Percentiles rank a stretch among this genome's conserved stretches.
Conservation (phyloP, 345 rosid species). For the Citrus inodora region DNA sequence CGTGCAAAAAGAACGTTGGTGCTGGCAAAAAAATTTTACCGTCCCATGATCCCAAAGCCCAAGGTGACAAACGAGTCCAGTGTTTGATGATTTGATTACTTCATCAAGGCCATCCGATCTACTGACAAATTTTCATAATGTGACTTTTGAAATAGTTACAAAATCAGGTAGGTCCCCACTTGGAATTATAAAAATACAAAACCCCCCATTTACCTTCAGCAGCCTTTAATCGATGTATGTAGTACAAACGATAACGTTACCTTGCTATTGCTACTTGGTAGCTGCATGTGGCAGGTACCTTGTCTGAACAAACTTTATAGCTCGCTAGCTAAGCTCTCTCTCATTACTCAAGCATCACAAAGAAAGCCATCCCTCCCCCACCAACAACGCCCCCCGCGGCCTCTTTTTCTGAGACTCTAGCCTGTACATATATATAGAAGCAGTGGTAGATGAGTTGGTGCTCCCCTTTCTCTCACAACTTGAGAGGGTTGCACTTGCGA, state of each 20-base stretch:
- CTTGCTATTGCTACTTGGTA: too few relatives aligned
- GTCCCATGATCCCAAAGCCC: neutral
- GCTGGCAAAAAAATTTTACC: neutral
- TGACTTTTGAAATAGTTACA: neutral
- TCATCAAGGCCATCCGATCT: neutral
- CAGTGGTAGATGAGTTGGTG: too few relatives aligned
- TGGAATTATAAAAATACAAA: neutral
- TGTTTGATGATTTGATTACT: neutral
- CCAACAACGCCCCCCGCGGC: too few relatives aligned
- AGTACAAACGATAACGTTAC: neutral
- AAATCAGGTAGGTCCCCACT: neutral
- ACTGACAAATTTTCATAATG: neutral
- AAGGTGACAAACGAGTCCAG: neutral
- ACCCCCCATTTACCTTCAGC: slow-evolving; percentile 2
- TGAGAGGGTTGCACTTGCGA: too few relatives aligned
- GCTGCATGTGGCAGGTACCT: too few relatives aligned
- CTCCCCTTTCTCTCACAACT: too few relatives aligned
- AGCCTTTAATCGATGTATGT: slow-evolving; percentile 6
- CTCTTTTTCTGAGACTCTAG: too few relatives aligned
- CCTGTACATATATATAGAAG: too few relatives aligned
- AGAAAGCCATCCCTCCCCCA: too few relatives aligned
- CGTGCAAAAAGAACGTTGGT: neutral
- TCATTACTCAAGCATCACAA: slow-evolving; percentile 18
- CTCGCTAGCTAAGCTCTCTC: neutral
- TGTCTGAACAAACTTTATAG: slow-evolving; percentile 9